Percentiles rank a stretch among this genome's conserved stretches.
Conservation (phyloP, 108 stramenopile species). For the Nitzschia putrida region DNA sequence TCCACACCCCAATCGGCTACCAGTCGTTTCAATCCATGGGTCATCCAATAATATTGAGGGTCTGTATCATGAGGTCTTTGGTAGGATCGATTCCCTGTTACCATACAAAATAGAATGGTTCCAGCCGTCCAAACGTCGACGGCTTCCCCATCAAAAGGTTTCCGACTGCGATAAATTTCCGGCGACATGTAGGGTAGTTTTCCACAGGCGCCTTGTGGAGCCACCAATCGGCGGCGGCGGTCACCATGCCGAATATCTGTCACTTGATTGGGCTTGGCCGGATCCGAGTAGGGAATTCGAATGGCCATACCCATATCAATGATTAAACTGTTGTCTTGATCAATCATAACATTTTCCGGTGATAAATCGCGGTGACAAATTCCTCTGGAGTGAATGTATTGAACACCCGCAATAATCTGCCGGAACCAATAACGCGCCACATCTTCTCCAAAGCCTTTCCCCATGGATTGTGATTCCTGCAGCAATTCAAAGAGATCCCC, state of each 20-base stretch:
- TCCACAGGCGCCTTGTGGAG: constrained; percentile 68
- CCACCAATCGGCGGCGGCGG: constrained; percentile 31
- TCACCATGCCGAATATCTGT: constrained; percentile 45
- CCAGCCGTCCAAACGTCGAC: constrained; percentile 90
- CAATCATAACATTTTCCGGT: constrained; percentile 88
- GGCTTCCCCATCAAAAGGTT: constrained; percentile 74
- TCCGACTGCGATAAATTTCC: constrained; percentile 49
- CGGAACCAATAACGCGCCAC: constrained; percentile 64
- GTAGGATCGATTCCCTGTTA: constrained; percentile 82
- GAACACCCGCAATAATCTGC: constrained; percentile 64
- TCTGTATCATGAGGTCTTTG: constrained; percentile 58
- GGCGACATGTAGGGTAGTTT: constrained; percentile 83
- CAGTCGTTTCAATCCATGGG: constrained; percentile 40
- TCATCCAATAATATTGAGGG: constrained; percentile 69
- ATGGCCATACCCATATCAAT: constrained; percentile 97
- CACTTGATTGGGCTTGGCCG: constrained; percentile 24
- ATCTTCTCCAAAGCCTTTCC: constrained; percentile 49
- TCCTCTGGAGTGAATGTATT: constrained; percentile 49
- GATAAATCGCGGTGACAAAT: constrained; percentile 78
- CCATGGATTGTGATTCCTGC: constrained; percentile 32
- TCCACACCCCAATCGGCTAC: constrained; percentile 56
- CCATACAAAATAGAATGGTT: constrained; percentile 84
- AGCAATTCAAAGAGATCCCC: constrained; percentile 67
- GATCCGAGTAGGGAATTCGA: constrained; percentile 81
- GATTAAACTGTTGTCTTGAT: constrained; percentile 72